Evolutionary conservation across 169 alveolate genomes (phyloP).

Genomic region (Plasmodium fragile): DNA sequence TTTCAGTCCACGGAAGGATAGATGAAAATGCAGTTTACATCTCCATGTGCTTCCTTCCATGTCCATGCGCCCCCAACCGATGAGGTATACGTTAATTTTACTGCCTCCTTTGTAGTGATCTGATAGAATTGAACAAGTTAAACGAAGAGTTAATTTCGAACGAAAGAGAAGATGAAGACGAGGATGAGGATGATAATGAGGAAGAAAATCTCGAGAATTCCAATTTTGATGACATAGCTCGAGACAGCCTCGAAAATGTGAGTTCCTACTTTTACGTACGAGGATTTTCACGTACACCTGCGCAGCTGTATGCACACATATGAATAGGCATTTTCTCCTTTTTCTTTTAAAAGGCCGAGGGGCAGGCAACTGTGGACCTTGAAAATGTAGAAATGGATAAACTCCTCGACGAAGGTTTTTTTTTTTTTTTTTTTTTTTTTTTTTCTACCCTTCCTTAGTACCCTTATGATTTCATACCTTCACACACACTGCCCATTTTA

Average conservation of each 20-base stretch:
- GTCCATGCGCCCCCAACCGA: not conserved
- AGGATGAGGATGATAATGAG: constrained; percentile 56
- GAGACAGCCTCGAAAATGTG: constrained; percentile 49
- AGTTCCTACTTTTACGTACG: not conserved
- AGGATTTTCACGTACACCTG: not conserved
- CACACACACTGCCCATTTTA: not conserved
- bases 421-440: constrained; percentile 18
- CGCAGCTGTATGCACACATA: not conserved
- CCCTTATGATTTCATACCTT: not conserved
- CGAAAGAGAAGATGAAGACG: constrained; percentile 67
- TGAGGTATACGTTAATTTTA: not conserved
- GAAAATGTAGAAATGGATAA: constrained; percentile 71
- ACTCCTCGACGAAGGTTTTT: constrained; percentile 57
- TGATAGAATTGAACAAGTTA: constrained; percentile 34
- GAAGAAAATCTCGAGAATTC: constrained; percentile 24
- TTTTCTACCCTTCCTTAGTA: not conserved
- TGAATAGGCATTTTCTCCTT: not conserved
- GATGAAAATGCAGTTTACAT: not conserved
- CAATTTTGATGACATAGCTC: constrained; percentile 49
- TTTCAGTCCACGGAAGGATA: not conserved
- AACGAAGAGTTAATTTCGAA: constrained; percentile 56
- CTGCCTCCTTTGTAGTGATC: constrained; percentile 20
- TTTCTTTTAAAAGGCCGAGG: constrained; percentile 44
- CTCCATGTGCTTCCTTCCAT: not conserved
- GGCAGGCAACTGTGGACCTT: constrained; percentile 64